Base-by-base conservation (phyloP, 2,329 filamentous ascomycete genomes). In the Colletotrichum scovillei region DNA sequence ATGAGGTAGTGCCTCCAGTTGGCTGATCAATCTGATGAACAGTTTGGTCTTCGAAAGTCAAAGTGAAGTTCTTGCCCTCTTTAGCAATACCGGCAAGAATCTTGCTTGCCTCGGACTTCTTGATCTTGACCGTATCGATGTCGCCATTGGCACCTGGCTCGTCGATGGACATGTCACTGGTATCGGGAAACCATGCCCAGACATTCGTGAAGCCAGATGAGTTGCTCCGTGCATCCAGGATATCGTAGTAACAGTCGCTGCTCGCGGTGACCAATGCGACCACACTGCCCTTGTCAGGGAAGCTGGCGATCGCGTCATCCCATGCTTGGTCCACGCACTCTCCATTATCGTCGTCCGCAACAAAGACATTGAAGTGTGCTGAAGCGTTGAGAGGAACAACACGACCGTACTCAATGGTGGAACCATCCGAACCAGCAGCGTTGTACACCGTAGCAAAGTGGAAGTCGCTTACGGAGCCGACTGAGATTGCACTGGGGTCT, bases 21-120 rank as follows among this genome's bases (percentile, higher is more conserved):
- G 70, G 70, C 38, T 73, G 70, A 24, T 52, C 26, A 28, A 63
- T 64, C n/a, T 73, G 52, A 22, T 73, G 66, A 4, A 73, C 66
- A 2, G 52, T 53, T 24, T 69, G 70, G 3, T 73, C 66, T 14
- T 56, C 24, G 26, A 73, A 73, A 12, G 26, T 69, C 52, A 73
- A 26, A 5, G 58, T 73, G 58, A 58, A 69, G 56, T 73, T 73
- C 12, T 32, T 64, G 28, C 70, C 66, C 35, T 69, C 22, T 11
- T 53, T 11, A 3, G 66, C 66, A 64, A 73, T 63, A 6, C 59
- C 70, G 4, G 58, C 66, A 4, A 69, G 6, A 11, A 73, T 69
- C 30, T 73, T 73, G 24, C 63, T 52, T 2, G 70, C 58, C 22
- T 73, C 22, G 4, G 65, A 35, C 57, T 72, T 72, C 49, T 52